phyloP scores from a whole-genome alignment of 1,139 yeast genomes.

The Protomyces pachydermus region DNA sequence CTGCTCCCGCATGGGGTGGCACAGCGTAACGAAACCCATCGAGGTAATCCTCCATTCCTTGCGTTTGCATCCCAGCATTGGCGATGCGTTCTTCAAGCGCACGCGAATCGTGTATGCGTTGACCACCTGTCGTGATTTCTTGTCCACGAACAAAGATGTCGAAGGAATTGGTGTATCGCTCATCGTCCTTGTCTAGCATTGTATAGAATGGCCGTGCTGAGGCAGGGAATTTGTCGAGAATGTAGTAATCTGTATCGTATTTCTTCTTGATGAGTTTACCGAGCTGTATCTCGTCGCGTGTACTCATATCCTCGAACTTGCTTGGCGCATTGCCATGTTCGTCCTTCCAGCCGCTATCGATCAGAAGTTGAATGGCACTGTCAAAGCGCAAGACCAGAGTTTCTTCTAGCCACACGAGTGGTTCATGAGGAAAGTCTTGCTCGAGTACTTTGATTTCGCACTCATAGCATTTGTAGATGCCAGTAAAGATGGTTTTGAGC shows the following conservation, averaged over 20 bases:
- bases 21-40: slow-evolving; percentile 92
- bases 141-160: slow-evolving; percentile 99
- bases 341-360: slow-evolving; percentile 56
- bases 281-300: slow-evolving; percentile 88
- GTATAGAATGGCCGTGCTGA: slow-evolving; percentile 97
- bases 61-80: slow-evolving; percentile 76
- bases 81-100: slow-evolving; percentile 75
- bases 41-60: slow-evolving; percentile 81
- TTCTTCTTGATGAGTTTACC: slow-evolving; percentile 89
- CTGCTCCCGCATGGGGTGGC: slow-evolving; percentile 99
- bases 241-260: slow-evolving; percentile 94
- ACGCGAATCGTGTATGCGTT: slow-evolving; percentile 92
- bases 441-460: slow-evolving; percentile 84
- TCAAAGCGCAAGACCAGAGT: slow-evolving; percentile 81
- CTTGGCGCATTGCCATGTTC: slow-evolving; percentile 39
- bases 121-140: slow-evolving; percentile 97
- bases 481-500: slow-evolving; percentile 80
- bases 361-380: slow-evolving; percentile 82
- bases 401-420: slow-evolving; percentile 82
- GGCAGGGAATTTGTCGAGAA: slow-evolving; percentile 94
- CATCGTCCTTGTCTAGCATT: slow-evolving; percentile 93
- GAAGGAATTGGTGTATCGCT: slow-evolving; percentile 52
- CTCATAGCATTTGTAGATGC: slow-evolving; percentile 71
- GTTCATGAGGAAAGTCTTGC: slow-evolving; percentile 85
- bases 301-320: slow-evolving; percentile 56